These are phyloP conservation scores for Lipomyces yamadae DNA, from an alignment of 805 yeast species.

Conservation along the genomic window DNA sequence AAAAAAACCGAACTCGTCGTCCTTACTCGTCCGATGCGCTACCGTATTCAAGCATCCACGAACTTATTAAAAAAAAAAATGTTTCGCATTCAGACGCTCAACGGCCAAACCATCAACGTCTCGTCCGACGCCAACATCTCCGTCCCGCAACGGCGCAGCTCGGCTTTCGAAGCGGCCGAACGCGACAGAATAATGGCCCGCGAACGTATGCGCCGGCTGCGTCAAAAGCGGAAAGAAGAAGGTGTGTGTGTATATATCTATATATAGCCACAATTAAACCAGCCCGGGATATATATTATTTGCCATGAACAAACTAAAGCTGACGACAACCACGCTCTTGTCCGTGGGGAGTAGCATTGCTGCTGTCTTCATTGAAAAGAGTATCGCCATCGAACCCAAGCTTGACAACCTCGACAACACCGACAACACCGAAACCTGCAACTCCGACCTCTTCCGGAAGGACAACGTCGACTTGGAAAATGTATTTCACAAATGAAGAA, in stretches of 20 bases:
- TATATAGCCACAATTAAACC: no score
- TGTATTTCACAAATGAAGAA: conserved; percentile 23
- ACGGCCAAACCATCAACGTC: conserved; percentile 28
- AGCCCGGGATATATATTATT: no score
- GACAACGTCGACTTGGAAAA: conserved; percentile 30
- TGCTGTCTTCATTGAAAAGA: conserved; percentile 21
- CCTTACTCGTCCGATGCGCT: no score
- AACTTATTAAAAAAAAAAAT: not conserved
- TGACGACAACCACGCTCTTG: not conserved
- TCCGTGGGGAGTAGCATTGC: conserved; percentile 11
- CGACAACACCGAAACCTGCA: not conserved
- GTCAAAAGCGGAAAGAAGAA: conserved; percentile 32
- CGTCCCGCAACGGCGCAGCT: conserved; percentile 30
- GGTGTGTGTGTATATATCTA: conserved; percentile 10
- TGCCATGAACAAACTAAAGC: no score
- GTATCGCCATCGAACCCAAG: conserved; percentile 26
- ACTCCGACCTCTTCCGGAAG: conserved; percentile 10
- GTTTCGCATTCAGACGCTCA: conserved; percentile 33
- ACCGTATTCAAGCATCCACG: not conserved
- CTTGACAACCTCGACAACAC: conserved; percentile 2
- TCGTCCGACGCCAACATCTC: conserved; percentile 29
- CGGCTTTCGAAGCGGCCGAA: conserved; percentile 32
- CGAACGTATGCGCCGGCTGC: conserved; percentile 34
- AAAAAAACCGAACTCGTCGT: no score
- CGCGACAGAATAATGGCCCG: conserved; percentile 33